Evolutionary conservation across 305 asterid genomes (phyloP), one percentile per base, ranked within the genome.

Genomic region (Ilex paraguariensis): DNA sequence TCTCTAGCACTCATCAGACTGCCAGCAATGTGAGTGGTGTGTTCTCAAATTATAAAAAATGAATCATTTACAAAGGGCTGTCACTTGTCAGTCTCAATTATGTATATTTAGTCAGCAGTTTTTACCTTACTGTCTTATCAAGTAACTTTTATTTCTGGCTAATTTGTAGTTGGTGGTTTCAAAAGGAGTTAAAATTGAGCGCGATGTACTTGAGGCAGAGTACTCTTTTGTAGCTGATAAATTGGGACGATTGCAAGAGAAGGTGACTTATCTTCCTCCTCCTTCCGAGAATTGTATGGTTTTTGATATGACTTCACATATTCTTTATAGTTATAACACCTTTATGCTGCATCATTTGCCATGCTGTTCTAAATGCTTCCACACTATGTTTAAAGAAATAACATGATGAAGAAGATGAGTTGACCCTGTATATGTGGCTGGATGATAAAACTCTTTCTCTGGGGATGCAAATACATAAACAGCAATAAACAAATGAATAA

Each of bases 191-290:
- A 88, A 85, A 70, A 71, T 92, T 53, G 97, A 87, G 80, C 57
- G 75, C 68, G 95, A 81, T 82, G 87, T 92, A 77, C 88, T 89
- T 21, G 87, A 84, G 76, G 84, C 89, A 49, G 98, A 92, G 73
- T 83, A 87, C 86, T 85, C 95, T 44, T 84, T 82, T 73, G 61
- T 82, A 60, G 79, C 80, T 21, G 95, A 89, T 70, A 85, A 92
- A 89, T 83, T 87, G 72, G 88, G 69, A 79, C 75, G 80, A 78
- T 74, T 89, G 85, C 91, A 89, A 75, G 90, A 83, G 63, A 85
- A 84, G 97, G 98, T 82, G 59, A 70, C 39, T 51, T 59, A 21
- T 21, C 63, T 17, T 31, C 40, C 44, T 21, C 28, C 59, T 58
- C 50, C 46, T 46, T 9, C 42, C 9, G 9, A 36, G 42, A 36